Evolutionary conservation across 257 asterid genomes (phyloP).

Genomic region (Jacaranda mimosifolia): DNA sequence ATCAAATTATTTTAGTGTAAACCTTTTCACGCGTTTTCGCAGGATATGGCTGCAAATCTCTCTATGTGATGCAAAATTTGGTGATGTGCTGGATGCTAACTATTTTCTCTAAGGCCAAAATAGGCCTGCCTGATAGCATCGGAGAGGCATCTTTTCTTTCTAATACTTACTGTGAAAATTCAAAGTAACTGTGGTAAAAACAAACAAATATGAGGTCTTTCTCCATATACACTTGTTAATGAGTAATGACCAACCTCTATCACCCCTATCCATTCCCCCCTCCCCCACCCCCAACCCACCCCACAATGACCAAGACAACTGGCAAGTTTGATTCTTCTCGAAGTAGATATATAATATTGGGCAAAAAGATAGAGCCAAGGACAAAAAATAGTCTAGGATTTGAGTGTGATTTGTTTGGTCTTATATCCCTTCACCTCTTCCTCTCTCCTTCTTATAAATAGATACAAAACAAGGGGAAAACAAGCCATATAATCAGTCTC

Average conservation of each 20-base stretch:
- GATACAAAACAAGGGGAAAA: conserved; percentile 21
- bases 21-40: background rate
- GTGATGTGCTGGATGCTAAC: background rate
- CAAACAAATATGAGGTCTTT: background rate
- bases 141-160: background rate
- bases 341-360: conserved; percentile 50
- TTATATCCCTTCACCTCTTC: conserved; percentile 32
- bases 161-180: too few species aligned
- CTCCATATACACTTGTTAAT: conserved; percentile 36
- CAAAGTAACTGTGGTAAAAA: background rate
- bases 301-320: conserved; percentile 59
- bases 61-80: background rate
- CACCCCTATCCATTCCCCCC: conserved; percentile 10
- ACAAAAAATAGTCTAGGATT: conserved; percentile 66
- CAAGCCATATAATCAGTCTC: background rate
- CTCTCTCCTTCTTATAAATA: conserved; percentile 52
- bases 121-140: background rate
- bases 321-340: conserved; percentile 78
- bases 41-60: background rate
- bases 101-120: conserved; percentile 1
- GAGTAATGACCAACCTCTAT: conserved; percentile 35
- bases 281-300: conserved; percentile 21
- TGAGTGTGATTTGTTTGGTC: conserved; percentile 57
- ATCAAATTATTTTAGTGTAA: background rate
- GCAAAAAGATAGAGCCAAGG: conserved; percentile 61